These are phyloP conservation scores for Rhizopus stolonifer DNA, from an alignment of 371 early-diverging fungal species.

Conservation along the genomic window DNA sequence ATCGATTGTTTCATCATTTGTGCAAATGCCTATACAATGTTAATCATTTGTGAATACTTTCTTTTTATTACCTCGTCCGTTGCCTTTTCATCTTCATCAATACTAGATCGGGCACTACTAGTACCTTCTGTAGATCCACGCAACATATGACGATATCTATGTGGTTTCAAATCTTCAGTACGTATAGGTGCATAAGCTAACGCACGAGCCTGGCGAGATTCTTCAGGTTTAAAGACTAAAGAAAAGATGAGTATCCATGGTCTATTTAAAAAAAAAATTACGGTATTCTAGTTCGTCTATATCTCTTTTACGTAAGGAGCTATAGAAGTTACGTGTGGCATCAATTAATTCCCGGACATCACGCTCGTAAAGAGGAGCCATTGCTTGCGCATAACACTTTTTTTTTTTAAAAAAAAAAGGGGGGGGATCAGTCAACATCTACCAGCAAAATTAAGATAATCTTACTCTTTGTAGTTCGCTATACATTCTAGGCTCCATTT, in stretches of 20 bases:
- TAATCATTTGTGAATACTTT: neutral
- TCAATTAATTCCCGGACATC: slow-evolving; percentile 51
- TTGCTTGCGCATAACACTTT: slow-evolving; percentile 48
- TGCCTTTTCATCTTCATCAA: slow-evolving; percentile 50
- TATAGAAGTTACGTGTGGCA: slow-evolving; percentile 33
- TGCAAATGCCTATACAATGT: slow-evolving; percentile 43
- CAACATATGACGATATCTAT: slow-evolving; percentile 48
- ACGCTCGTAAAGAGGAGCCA: slow-evolving; percentile 47
- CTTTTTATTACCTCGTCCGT: slow-evolving; percentile 36
- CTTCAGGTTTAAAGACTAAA: slow-evolving; percentile 47
- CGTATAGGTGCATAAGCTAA: slow-evolving; percentile 46
- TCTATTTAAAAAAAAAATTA: slow-evolving; percentile 18
- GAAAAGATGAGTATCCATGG: neutral
- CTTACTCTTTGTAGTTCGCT: slow-evolving; percentile 81
- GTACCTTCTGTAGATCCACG: slow-evolving; percentile 48
- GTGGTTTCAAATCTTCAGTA: slow-evolving; percentile 33
- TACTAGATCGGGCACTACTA: slow-evolving; percentile 23
- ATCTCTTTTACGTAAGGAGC: slow-evolving; percentile 38
- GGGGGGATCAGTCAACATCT: neutral
- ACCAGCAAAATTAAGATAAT: neutral
- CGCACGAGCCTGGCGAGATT: slow-evolving; percentile 46
- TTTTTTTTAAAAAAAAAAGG: neutral
- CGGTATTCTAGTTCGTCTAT: slow-evolving; percentile 52
- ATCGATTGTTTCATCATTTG: slow-evolving; percentile 49
- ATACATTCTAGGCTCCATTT: slow-evolving; percentile 85